Evolutionary conservation across 352 stramenopile genomes (phyloP).

Genomic region (Globisporangium orthogonon): DNA sequence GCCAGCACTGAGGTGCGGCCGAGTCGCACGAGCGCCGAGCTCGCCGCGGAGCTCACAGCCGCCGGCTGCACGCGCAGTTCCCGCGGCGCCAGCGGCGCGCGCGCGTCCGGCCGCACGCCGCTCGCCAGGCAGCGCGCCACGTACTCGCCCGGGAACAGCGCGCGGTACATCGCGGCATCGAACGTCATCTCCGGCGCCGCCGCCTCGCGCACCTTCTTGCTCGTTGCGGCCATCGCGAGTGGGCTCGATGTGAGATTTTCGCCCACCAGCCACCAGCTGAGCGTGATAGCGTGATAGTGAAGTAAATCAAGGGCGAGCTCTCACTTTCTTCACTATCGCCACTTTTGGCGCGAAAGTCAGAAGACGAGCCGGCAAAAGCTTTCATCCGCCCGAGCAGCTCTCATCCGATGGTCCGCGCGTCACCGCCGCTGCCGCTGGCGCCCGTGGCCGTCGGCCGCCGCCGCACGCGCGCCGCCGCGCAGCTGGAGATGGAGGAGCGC

Average conservation of each 20-base stretch:
- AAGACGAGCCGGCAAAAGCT: neutral
- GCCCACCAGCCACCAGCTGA: too few species aligned
- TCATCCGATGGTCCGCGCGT: neutral
- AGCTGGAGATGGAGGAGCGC: conserved; percentile 19
- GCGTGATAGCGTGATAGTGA: too few species aligned
- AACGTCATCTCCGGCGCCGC: conserved; percentile 33
- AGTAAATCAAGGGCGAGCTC: too few species aligned
- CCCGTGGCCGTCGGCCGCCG: conserved; percentile 9
- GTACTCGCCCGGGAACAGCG: conserved; percentile 73
- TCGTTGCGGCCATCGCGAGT: too few species aligned
- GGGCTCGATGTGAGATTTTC: too few species aligned
- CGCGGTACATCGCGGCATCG: conserved; percentile 61
- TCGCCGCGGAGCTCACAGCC: conserved; percentile 54
- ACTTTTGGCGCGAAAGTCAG: too few species aligned
- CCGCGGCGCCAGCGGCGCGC: conserved; percentile 35
- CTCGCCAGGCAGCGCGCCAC: conserved; percentile 52
- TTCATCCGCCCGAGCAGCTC: neutral
- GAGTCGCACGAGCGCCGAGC: conserved; percentile 69
- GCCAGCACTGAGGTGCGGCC: conserved; percentile 68
- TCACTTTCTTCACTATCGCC: too few species aligned
- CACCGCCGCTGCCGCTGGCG: conserved; percentile 3
- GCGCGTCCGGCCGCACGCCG: conserved; percentile 53
- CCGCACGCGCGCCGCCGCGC: conserved; percentile 26
- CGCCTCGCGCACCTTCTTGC: too few species aligned
- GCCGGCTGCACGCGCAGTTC: conserved; percentile 59